These are phyloP conservation scores for Tetrahymena elliotti DNA, from an alignment of 73 alveolate genomes.

Conservation along the genomic window DNA sequence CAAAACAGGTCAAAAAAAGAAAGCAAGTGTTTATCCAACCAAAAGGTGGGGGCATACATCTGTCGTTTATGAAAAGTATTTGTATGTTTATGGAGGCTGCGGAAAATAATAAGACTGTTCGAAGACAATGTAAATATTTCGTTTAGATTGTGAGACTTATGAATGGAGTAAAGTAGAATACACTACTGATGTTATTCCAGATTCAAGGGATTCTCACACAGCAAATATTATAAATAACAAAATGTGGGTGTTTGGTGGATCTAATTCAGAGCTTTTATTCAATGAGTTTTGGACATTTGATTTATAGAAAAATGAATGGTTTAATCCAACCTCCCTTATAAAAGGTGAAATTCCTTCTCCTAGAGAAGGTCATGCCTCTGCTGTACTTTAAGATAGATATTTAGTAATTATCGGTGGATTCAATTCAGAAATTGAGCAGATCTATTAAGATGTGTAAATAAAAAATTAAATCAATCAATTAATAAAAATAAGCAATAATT, in stretches of 20 bases:
- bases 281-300: constrained; percentile 44
- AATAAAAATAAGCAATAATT: not conserved
- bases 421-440: constrained; percentile 11
- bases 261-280: constrained; percentile 11
- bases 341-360: not conserved
- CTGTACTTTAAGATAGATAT: constrained; percentile 4
- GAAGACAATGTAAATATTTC: constrained; percentile 13
- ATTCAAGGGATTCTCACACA: constrained; percentile 34
- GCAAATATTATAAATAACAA: constrained; percentile 12
- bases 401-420: constrained; percentile 31
- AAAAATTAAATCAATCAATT: not conserved
- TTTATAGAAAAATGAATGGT: constrained; percentile 30
- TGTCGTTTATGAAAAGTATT: constrained; percentile 29
- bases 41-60: constrained; percentile 45
- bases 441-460: not conserved
- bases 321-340: not conserved
- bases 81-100: constrained; percentile 41
- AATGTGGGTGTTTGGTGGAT: constrained; percentile 36
- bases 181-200: constrained; percentile 14
- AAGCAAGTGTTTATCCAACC: constrained; percentile 32
- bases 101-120: constrained; percentile 20
- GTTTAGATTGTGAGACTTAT: constrained; percentile 34
- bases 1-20: constrained; percentile 8
- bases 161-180: constrained; percentile 25
- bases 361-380: constrained; percentile 39